Evolutionary conservation across 1,139 yeast species (phyloP), one percentile per base, ranked within the genome.

Genomic region (Wickerhamiella infanticola): DNA sequence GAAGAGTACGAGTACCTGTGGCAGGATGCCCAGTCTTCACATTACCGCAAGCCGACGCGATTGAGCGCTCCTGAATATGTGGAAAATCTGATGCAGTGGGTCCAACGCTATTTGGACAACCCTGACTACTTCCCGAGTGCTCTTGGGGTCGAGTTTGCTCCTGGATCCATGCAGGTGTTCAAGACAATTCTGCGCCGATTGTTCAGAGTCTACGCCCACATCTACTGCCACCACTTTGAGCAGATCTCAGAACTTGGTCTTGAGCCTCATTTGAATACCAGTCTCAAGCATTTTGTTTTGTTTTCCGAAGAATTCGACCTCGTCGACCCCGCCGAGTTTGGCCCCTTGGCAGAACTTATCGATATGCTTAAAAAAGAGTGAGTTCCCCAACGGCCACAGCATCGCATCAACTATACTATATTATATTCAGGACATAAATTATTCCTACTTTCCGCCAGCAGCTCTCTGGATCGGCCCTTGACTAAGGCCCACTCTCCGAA

Each of bases 121-220:
- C 95, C 86, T 59, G 73, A 78, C 50, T 75, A 84, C 18, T 90
- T 93, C 63, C 99, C 99, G 3, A 73, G 86, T 5, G 84, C 85
- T 61, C 74, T 80, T 56, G 95, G 94, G 5, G 93, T 84, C 9
- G 90, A 94, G 3, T 85, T 85, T 63, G 59, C 67, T 36, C 57
- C 59, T 41, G 58, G 58, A 42, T 69, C 74, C 44, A 73, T 76
- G 13, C 75, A 80, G 18, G 73, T 85, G 51, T 84, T 84, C 45
- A 81, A 79, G 59, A 88, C 94, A 24, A 84, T 90, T 43, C 76
- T 88, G 68, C 86, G 88, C 63, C 74, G 98, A 53, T 68, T 90
- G 49, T 90, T 88, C 63, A 73, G 99, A 61, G 86, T 90, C n/a
- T 93, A 93, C 61, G 97, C 98, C 3, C 99, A 90, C 65, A 84